Conservation (phyloP, 1,284 basidiomycete species). For the Fomitopsis betulina region DNA sequence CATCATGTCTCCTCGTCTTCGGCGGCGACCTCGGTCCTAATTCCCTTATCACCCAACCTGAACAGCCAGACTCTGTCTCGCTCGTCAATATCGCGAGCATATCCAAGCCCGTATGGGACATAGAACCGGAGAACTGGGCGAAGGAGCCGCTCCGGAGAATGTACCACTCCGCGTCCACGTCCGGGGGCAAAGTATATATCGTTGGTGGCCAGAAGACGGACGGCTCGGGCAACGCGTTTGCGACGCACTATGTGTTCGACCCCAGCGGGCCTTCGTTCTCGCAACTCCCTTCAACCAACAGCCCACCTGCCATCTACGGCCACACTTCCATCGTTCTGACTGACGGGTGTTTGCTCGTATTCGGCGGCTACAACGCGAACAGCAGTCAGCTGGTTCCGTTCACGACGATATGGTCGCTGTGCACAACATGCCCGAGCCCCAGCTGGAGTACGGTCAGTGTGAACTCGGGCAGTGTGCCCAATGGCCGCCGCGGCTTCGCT, state of each 20-base stretch:
- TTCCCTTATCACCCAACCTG: slow-evolving; percentile 46
- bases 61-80: slow-evolving; percentile 58
- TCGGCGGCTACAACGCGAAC: slow-evolving; percentile 67
- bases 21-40: slow-evolving; percentile 70
- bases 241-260: slow-evolving; percentile 64
- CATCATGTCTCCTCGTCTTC: slow-evolving; percentile 54
- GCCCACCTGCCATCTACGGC: slow-evolving; percentile 66
- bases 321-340: slow-evolving; percentile 64
- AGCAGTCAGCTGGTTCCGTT: slow-evolving; percentile 48
- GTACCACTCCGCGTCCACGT: slow-evolving; percentile 59
- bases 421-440: slow-evolving; percentile 45
- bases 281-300: slow-evolving; percentile 46
- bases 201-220: slow-evolving; percentile 77
- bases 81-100: slow-evolving; percentile 20
- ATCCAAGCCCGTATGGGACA: slow-evolving; percentile 32
- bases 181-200: slow-evolving; percentile 50
- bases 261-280: slow-evolving; percentile 48
- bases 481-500: slow-evolving; percentile 66
- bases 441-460: slow-evolving; percentile 49
- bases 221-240: slow-evolving; percentile 61
- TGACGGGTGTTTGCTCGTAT: slow-evolving; percentile 66
- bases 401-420: slow-evolving; percentile 57
- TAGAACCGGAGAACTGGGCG: slow-evolving; percentile 52
- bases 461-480: slow-evolving; percentile 40
- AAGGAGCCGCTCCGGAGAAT: slow-evolving; percentile 69